Evolutionary conservation across 192 early-diverging fungal genomes (phyloP), one percentile per base, ranked within the genome.

Genomic region (Podila clonocystis): DNA sequence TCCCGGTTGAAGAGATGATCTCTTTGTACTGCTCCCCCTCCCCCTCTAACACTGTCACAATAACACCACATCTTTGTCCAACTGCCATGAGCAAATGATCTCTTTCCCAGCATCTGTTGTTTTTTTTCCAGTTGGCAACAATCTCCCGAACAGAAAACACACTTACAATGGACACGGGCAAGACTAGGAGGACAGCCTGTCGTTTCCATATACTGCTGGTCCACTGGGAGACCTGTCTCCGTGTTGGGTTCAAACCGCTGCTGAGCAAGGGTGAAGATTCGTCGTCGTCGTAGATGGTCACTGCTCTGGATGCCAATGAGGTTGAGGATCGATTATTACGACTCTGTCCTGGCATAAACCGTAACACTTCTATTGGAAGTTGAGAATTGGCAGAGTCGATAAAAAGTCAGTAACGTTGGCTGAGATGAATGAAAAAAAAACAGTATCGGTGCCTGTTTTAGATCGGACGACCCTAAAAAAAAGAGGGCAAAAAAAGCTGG

Each of bases 131-230:
- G 52, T 55, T 24, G 22, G 22, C 6, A 24, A 55, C 52, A 55
- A 24, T 19, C 22, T 24, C 22, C 22, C n/a, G 9, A 22, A 13
- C 13, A 55, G 29, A 36, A 34, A 22, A 8, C 20, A 29, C 15
- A 29, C 77, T 61, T 80, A 80, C 77, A 38, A 80, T 80, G 13
- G 70, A 80, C 12, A 80, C 77, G 26, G 77, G 77, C 9, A 80
- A 70, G 29, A 80, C 62, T 0, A 80, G 62, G n/a, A 80, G 77
- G 15, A 73, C 77, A 13, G 55, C n/a, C 38, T 80, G 77, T 45
- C 77, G 65, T 36, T 73, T 80, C 77, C 77, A 80, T 73, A 80
- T 80, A 26, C 70, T 73, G 66, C 68, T 80, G 28, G 77, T 80
- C 77, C 77, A 80, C 52, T 80, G 77, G 7, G 77, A 67, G 28